Base-by-base conservation (phyloP, 2,329 filamentous ascomycete genomes). In the Tolypocladium amazonense region DNA sequence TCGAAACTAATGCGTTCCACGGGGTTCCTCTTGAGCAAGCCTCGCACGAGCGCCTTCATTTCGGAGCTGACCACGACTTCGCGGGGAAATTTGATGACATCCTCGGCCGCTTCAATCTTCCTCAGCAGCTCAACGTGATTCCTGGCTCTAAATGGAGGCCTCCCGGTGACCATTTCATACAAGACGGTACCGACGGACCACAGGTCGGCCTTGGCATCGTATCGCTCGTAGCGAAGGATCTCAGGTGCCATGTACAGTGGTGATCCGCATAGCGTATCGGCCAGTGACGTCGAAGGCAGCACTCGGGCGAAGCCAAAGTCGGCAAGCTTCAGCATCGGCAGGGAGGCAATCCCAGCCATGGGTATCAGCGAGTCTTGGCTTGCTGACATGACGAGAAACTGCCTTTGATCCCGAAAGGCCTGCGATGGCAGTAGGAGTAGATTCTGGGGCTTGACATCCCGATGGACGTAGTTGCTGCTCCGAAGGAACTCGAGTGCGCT, bases 191-290 rank as follows among this genome's bases (percentile, higher is more conserved):
- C 94, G 39, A 97, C 91, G 27, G 94, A 99, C 94, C 94, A 99
- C 39, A 99, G 78, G 76, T 99, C 94, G 55, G 92, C 93, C 74
- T 96, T 96, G 64, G 93, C 91, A 76, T 96, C 93, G 73, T 99
- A 99, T 69, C 93, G 93, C 73, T 99, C 92, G 69, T 97, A 99
- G 61, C 92, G 87, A 63, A 99, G 79, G 64, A 99, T 99, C 76
- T 99, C 94, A 4, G 94, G 94, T 0, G 94, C 94, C 94, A 99
- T 99, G 77, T 99, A 99, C 33, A 99, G 79, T 12, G 94, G 94
- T 15, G 94, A 97, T 23, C 94, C 94, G 73, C 94, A 99, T 0
- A 99, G 84, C 0, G 94, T 99, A 72, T 99, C 94, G 14, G 94
- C 94, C 63, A 99, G 81, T 6, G 92, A 93, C 0, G 93, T 96